Conservation (phyloP, 2,329 filamentous ascomycete species). For the Huntiella bhutanensis region DNA sequence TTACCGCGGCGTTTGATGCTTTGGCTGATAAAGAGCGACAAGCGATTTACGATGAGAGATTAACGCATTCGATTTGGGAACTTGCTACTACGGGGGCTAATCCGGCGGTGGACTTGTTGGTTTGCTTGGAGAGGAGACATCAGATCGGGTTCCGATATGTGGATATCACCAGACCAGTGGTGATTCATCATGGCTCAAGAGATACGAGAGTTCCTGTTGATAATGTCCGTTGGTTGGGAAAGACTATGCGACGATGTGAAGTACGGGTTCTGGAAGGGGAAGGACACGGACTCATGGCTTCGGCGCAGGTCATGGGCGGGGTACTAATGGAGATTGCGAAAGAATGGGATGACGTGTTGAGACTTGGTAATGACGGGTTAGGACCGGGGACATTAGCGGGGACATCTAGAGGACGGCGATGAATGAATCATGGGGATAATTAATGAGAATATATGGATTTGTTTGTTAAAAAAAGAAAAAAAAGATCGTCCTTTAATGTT, state of each 20-base stretch:
- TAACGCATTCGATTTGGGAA: slow-evolving; percentile 90
- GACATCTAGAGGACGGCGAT: background rate
- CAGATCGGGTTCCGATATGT: slow-evolving; percentile 93
- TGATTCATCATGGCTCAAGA: slow-evolving; percentile 83
- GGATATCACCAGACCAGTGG: slow-evolving; percentile 75
- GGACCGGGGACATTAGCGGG: background rate
- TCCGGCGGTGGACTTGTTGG: slow-evolving; percentile 77
- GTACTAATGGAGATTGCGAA: slow-evolving; percentile 87
- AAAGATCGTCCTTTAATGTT: background rate
- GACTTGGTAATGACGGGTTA: slow-evolving; percentile 14
- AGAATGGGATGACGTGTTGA: slow-evolving; percentile 82
- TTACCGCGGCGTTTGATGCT: slow-evolving; percentile 38
- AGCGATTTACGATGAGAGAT: slow-evolving; percentile 57
- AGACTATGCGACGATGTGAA: slow-evolving; percentile 84
- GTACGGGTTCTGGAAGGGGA: slow-evolving; percentile 80
- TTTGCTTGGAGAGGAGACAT: slow-evolving; percentile 79
- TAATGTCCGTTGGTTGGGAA: slow-evolving; percentile 86
- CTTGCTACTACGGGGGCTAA: slow-evolving; percentile 81
- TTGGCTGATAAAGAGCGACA: slow-evolving; percentile 54
- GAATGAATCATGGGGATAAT: background rate
- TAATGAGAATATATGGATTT: background rate
- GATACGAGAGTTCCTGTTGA: slow-evolving; percentile 87
- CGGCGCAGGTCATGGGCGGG: slow-evolving; percentile 75
- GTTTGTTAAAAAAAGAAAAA: background rate
- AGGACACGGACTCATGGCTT: slow-evolving; percentile 91